A percentile compares a stretch with the other conserved stretches of the same genome.
These are phyloP conservation scores for Annulohypoxylon truncatum DNA, from an alignment of 2,329 filamentous ascomycete species.

Conservation along the genomic window DNA sequence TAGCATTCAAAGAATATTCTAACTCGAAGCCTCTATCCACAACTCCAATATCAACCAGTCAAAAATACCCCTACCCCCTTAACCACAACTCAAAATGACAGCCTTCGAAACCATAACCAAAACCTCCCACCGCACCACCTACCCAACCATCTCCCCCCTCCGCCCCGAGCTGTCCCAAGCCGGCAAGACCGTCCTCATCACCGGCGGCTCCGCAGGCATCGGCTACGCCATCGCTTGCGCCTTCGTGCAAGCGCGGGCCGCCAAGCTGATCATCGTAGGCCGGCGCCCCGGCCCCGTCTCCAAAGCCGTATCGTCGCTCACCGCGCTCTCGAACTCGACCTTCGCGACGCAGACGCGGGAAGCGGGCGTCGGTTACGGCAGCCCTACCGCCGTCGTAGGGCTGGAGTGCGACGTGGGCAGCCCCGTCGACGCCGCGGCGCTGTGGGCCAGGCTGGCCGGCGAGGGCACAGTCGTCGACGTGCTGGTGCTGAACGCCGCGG, in stretches of 20 bases:
- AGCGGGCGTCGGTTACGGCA: too few relatives aligned
- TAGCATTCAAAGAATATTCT: not conserved
- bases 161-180: slow-evolving; percentile 55
- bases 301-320: slow-evolving; percentile 44
- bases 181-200: slow-evolving; percentile 70
- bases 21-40: not conserved
- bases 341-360: not conserved
- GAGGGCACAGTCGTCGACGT: slow-evolving; percentile 50
- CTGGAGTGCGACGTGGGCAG: slow-evolving; percentile 45
- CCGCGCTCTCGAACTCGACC: not conserved
- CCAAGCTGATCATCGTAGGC: slow-evolving; percentile 54
- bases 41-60: not conserved
- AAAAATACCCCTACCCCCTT: not conserved
- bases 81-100: slow-evolving; percentile 11
- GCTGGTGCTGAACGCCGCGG: slow-evolving; percentile 51
- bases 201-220: slow-evolving; percentile 73
- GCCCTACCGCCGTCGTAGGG: slow-evolving; percentile 23
- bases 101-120: slow-evolving; percentile 40
- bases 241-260: slow-evolving; percentile 58
- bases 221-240: slow-evolving; percentile 72
- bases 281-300: slow-evolving; percentile 51
- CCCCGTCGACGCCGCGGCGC: slow-evolving; percentile 37
- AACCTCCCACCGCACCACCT: slow-evolving; percentile 51
- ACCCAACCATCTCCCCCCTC: slow-evolving; percentile 53
- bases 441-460: slow-evolving; percentile 48